These are phyloP conservation scores for Candida chauliodis DNA, from an alignment of 805 yeast species.

Conservation along the genomic window DNA sequence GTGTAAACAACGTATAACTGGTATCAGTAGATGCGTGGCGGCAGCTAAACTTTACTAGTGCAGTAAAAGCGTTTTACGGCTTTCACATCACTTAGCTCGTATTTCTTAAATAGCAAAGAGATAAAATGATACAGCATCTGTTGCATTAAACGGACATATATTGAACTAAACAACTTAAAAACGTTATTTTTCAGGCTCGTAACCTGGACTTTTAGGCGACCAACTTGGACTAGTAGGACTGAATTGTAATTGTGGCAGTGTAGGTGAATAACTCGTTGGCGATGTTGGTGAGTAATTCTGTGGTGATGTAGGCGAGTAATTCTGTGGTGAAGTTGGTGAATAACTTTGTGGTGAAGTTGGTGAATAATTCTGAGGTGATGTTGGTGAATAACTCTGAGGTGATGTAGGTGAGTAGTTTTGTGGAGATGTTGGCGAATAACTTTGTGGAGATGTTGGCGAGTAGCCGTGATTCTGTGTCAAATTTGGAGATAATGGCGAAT, in stretches of 20 bases:
- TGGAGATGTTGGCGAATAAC: slow-evolving; percentile 79
- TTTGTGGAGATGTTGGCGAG: slow-evolving; percentile 68
- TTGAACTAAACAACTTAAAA: too few species aligned
- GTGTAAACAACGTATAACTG: too few species aligned
- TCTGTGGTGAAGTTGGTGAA: slow-evolving; percentile 71
- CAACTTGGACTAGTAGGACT: slow-evolving; percentile 71
- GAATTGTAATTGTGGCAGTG: not conserved
- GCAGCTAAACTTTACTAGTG: too few species aligned
- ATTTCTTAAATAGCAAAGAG: too few species aligned
- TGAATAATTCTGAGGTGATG: slow-evolving; percentile 51
- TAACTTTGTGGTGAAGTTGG: too few species aligned
- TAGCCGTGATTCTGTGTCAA: slow-evolving; percentile 44
- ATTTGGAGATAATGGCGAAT: slow-evolving; percentile 81
- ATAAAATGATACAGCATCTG: too few species aligned
- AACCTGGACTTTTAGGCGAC: slow-evolving; percentile 55
- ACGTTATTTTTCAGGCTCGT: slow-evolving; percentile 45
- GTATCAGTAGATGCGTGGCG: too few species aligned
- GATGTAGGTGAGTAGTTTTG: slow-evolving; percentile 62
- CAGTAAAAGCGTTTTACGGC: too few species aligned
- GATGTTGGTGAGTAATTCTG: slow-evolving; percentile 49
- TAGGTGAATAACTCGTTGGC: slow-evolving; percentile 51
- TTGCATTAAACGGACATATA: too few species aligned
- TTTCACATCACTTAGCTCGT: too few species aligned
- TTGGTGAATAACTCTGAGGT: slow-evolving; percentile 55
- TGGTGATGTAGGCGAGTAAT: slow-evolving; percentile 72